Evolutionary conservation across 192 early-diverging fungal species (phyloP).

Genomic region (Gonapodya sp.): DNA sequence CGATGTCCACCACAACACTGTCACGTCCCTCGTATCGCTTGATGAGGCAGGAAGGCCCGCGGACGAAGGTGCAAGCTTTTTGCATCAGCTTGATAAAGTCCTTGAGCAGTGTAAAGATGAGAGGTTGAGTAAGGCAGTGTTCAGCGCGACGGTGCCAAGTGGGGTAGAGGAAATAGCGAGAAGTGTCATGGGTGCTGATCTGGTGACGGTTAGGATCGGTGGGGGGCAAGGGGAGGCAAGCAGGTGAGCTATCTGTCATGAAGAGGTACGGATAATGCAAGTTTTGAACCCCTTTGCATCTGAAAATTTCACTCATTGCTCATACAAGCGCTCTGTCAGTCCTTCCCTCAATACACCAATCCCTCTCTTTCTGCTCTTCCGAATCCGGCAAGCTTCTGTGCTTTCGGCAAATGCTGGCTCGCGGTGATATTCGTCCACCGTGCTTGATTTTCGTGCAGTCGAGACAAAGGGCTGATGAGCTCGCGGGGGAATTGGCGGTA

Average conservation of each 20-base stretch:
- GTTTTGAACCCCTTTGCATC: constrained; percentile 72
- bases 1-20: neutral
- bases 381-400: constrained; percentile 92
- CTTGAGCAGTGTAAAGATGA: constrained; percentile 70
- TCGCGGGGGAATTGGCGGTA: constrained; percentile 91
- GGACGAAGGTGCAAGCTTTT: constrained; percentile 27
- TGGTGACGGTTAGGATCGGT: neutral
- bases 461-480: constrained; percentile 91
- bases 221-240: neutral
- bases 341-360: constrained; percentile 81
- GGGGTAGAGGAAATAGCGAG: constrained; percentile 84
- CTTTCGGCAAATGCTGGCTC: constrained; percentile 75
- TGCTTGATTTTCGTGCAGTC: constrained; percentile 94
- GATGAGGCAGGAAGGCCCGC: neutral
- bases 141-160: constrained; percentile 89
- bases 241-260: too few species aligned
- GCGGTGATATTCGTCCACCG: constrained; percentile 74
- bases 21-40: neutral
- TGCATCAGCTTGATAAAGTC: constrained; percentile 83
- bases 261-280: too few species aligned
- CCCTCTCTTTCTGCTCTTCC: constrained; percentile 80
- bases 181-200: constrained; percentile 65
- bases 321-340: constrained; percentile 77
- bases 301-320: too few species aligned
- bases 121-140: constrained; percentile 69